Evolutionary conservation across 257 asterid species (phyloP).

Genomic region (Nicotiana noctiflora): DNA sequence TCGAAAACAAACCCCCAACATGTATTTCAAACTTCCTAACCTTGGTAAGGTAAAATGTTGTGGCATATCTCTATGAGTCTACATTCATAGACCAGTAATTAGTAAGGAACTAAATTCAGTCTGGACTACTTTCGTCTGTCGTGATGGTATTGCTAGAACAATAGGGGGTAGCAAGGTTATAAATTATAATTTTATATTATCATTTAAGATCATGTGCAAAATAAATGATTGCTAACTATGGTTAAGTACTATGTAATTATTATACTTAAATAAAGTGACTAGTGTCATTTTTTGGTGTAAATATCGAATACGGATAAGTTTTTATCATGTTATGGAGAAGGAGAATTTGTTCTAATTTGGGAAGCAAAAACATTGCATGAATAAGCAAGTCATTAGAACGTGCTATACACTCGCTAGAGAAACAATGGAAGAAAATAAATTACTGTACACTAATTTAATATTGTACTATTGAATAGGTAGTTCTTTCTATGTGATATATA

Average conservation of each 20-base stretch:
- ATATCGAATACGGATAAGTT: no score
- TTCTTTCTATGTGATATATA: not conserved
- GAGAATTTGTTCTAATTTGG: not conserved
- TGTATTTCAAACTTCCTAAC: not conserved
- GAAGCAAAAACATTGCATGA: not conserved
- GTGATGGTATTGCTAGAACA: not conserved
- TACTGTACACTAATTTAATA: not conserved
- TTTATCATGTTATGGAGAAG: not conserved
- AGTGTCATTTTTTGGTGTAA: no score
- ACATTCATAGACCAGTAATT: not conserved
- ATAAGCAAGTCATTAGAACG: not conserved
- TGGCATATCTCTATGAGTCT: not conserved
- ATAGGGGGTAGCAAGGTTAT: no score
- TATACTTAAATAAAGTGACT: no score
- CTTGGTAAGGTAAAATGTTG: not conserved
- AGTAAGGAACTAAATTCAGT: not conserved
- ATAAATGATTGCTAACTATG: no score
- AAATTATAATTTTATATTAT: no score
- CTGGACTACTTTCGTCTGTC: not conserved
- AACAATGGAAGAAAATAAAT: not conserved
- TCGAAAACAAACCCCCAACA: not conserved
- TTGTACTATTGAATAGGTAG: not conserved
- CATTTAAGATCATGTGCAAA: no score
- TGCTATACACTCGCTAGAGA: not conserved
- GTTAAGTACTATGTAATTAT: no score